Percentiles rank a stretch among this genome's conserved stretches.
Evolutionary conservation across 805 yeast species (phyloP).

Genomic region (Grigorovia transvaalensis): DNA sequence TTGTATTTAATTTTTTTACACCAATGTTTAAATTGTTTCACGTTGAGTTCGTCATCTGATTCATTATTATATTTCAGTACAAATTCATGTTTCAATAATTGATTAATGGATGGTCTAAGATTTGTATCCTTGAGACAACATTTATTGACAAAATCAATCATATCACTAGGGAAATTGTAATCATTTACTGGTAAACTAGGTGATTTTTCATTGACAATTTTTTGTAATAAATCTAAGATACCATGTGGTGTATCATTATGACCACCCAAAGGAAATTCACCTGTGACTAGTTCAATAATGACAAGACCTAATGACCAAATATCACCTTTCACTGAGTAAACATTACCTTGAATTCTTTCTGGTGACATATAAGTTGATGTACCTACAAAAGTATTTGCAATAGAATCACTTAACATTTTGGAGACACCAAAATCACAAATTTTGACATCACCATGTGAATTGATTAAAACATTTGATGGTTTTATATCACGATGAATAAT

Average conservation of each 20-base stretch:
- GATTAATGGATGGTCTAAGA: constrained; percentile 63
- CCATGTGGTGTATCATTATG: constrained; percentile 66
- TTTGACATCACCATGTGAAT: constrained; percentile 77
- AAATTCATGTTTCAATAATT: constrained; percentile 39
- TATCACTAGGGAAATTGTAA: constrained; percentile 29
- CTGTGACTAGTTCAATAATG: constrained; percentile 80
- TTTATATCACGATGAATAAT: constrained; percentile 94
- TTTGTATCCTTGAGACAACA: constrained; percentile 65
- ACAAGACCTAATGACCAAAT: constrained; percentile 94
- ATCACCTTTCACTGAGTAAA: constrained; percentile 89
- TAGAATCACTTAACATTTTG: constrained; percentile 81
- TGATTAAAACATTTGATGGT: constrained; percentile 86
- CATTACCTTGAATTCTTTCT: constrained; percentile 90
- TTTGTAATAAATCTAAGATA: constrained; percentile 77
- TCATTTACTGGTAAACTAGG: constrained; percentile 48
- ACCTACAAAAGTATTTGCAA: constrained; percentile 97
- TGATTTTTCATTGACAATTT: constrained; percentile 88
- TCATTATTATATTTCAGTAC: constrained; percentile 26
- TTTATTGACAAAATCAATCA: constrained; percentile 59
- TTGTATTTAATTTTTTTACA: constrained; percentile 30
- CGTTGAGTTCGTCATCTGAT: constrained; percentile 13
- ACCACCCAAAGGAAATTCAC: constrained; percentile 63
- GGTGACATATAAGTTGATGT: constrained; percentile 98
- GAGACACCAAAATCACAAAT: constrained; percentile 96
- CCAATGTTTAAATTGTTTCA: constrained; percentile 33